These are phyloP conservation scores for Digitaria exilis DNA, from an alignment of 202 grass and related monocot genomes.

Conservation along the genomic window DNA sequence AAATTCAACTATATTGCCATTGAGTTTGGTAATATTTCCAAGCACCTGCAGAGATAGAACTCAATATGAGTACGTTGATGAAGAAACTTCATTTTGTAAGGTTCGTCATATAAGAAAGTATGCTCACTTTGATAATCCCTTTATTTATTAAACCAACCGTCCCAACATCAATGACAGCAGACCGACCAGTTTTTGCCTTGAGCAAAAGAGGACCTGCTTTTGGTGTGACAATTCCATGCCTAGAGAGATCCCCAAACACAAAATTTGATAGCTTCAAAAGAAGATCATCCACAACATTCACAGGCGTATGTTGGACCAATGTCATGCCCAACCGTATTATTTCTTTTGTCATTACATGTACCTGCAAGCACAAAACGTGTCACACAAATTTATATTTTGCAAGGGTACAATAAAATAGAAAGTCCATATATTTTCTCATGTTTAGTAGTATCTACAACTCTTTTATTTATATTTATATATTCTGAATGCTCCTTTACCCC, in stretches of 20 bases:
- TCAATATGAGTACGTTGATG: background rate
- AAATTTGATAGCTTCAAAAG: background rate
- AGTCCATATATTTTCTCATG: background rate
- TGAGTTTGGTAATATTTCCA: background rate
- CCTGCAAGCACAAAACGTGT: background rate
- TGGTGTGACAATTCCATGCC: background rate
- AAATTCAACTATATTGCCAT: background rate
- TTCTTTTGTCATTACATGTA: background rate
- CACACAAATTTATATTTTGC: background rate
- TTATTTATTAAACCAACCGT: background rate
- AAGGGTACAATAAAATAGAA: background rate
- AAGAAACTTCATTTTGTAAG: background rate
- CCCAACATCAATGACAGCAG: background rate
- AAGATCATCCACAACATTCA: background rate
- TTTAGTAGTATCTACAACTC: no score
- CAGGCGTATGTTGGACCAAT: background rate
- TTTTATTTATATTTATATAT: no score
- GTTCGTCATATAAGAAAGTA: background rate
- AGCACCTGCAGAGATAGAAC: background rate
- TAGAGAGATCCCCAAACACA: background rate
- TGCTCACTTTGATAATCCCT: background rate
- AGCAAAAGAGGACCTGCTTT: background rate
- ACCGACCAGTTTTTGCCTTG: background rate
- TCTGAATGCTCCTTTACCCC: background rate
- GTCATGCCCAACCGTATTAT: background rate